Evolutionary conservation across 177 flowering plant species (phyloP).

Genomic region (Telopea speciosissima): DNA sequence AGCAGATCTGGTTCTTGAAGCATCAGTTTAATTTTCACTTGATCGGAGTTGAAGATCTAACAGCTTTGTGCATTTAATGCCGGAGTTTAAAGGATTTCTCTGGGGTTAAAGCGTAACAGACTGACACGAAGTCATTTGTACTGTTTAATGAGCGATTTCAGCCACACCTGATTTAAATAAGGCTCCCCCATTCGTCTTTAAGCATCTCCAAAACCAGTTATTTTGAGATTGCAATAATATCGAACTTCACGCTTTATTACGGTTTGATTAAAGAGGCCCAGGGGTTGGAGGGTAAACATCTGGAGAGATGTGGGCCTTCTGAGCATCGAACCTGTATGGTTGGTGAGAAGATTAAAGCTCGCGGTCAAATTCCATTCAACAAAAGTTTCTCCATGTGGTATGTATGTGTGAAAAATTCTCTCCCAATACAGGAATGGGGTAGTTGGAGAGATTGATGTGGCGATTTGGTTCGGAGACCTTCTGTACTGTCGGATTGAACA

Average conservation of each 20-base stretch:
- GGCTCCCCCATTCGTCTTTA: background rate
- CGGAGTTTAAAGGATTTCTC: background rate
- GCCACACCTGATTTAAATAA: background rate
- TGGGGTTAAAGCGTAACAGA: background rate
- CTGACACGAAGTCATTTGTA: background rate
- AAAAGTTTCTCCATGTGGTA: background rate
- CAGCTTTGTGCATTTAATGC: background rate
- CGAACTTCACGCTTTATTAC: background rate
- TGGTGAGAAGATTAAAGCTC: constrained; percentile 15
- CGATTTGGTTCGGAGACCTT: background rate
- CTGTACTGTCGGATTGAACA: background rate
- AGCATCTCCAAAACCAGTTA: background rate
- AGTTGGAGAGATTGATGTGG: background rate
- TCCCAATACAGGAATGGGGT: background rate
- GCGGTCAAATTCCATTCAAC: background rate
- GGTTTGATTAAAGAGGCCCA: background rate
- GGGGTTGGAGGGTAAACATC: background rate
- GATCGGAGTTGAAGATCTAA: background rate
- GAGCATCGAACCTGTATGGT: constrained; percentile 6
- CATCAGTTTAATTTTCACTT: background rate
- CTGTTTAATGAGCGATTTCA: background rate
- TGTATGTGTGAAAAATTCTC: background rate
- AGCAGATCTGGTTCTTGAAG: constrained; percentile 2
- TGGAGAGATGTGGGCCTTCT: background rate
- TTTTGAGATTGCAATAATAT: background rate